phyloP scores from a whole-genome alignment of 768 basidiomycete genomes.

The Tricholoma sp. region DNA sequence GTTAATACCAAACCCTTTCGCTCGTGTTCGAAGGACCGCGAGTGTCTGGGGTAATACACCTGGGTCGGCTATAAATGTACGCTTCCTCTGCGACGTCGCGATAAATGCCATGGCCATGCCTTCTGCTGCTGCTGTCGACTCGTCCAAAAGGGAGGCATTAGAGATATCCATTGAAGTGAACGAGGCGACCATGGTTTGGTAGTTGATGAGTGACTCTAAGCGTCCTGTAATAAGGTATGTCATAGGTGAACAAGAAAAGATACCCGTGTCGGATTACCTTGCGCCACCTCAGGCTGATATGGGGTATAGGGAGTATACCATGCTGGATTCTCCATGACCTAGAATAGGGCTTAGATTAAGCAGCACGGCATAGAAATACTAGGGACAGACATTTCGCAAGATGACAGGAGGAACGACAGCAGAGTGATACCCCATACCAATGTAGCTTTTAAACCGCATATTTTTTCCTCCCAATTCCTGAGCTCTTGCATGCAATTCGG shows the following conservation, averaged over 20 bases:
- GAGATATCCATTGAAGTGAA: conserved; percentile 93
- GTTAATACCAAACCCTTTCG: conserved; percentile 90
- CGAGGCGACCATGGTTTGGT: conserved; percentile 93
- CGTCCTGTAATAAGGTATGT: conserved; percentile 54
- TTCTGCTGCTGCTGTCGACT: conserved; percentile 92
- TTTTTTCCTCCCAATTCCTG: conserved; percentile 76
- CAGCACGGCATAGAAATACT: neutral
- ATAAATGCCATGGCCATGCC: conserved; percentile 94
- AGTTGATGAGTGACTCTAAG: conserved; percentile 94
- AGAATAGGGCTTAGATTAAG: conserved; percentile 1
- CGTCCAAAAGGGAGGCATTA: conserved; percentile 93
- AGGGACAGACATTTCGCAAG: conserved; percentile 70
- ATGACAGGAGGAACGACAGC: conserved; percentile 96
- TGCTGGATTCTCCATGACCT: conserved; percentile 92
- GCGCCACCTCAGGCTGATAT: conserved; percentile 97
- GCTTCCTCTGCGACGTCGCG: conserved; percentile 62
- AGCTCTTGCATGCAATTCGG: conserved; percentile 72
- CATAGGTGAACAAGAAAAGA: neutral
- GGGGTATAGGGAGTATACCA: conserved; percentile 99
- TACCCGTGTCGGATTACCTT: conserved; percentile 48
- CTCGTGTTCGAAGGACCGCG: conserved; percentile 84
- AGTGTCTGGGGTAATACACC: conserved; percentile 87
- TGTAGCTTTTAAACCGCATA: conserved; percentile 84
- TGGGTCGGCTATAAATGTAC: conserved; percentile 79
- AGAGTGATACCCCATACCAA: conserved; percentile 97